These are phyloP conservation scores for Scleroderma bovista DNA, from an alignment of 768 basidiomycete genomes.

Conservation along the genomic window DNA sequence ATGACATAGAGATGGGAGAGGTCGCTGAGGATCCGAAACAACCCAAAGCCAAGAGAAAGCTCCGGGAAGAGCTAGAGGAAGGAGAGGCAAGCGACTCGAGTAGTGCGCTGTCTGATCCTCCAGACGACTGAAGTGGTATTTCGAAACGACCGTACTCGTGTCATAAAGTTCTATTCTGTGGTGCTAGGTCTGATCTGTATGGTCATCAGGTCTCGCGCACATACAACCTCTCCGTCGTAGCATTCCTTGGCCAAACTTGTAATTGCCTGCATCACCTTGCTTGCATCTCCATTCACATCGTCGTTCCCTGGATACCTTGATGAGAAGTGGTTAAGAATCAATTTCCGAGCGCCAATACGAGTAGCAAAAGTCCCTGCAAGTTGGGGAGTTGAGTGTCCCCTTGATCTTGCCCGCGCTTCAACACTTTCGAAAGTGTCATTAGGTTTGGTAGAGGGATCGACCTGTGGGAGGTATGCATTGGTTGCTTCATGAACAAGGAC, in stretches of 20 bases:
- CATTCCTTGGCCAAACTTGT: constrained; percentile 46
- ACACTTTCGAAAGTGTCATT: constrained; percentile 58
- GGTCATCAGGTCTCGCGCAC: constrained; percentile 74
- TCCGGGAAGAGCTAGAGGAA: constrained; percentile 74
- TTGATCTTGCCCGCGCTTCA: constrained; percentile 56
- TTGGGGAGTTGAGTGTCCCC: constrained; percentile 90
- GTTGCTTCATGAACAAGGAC: constrained; percentile 86
- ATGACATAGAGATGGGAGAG: constrained; percentile 92
- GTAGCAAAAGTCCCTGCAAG: constrained; percentile 83
- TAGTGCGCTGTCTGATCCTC: constrained; percentile 72
- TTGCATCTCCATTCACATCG: constrained; percentile 42
- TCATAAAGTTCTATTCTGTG: constrained; percentile 12
- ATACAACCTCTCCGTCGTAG: constrained; percentile 54
- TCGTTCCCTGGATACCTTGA: constrained; percentile 71
- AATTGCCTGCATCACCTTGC: constrained; percentile 59
- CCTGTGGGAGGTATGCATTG: constrained; percentile 71
- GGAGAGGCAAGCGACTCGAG: constrained; percentile 82
- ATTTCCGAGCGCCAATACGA: constrained; percentile 49
- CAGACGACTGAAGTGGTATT: constrained; percentile 41
- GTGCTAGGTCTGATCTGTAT: constrained; percentile 45
- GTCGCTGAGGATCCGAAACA: constrained; percentile 66
- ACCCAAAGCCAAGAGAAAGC: constrained; percentile 42
- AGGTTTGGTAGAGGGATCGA: constrained; percentile 55
- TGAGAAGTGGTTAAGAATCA: constrained; percentile 85
- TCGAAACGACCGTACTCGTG: constrained; percentile 5